These are phyloP conservation scores for Geosiphon pyriformis DNA, from an alignment of 192 early-diverging fungal genomes.

Conservation along the genomic window DNA sequence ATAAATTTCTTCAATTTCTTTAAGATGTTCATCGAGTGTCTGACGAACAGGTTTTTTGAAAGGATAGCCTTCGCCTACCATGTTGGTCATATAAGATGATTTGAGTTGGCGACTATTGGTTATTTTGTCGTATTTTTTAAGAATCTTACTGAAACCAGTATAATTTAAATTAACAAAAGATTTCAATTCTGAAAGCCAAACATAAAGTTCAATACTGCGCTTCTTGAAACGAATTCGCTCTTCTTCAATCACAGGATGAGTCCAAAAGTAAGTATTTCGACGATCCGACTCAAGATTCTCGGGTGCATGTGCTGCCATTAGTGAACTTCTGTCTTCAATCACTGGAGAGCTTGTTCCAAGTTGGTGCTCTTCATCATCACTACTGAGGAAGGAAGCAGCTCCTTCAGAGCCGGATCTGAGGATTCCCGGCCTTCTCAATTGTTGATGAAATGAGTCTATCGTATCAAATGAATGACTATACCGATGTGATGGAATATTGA, in stretches of 20 bases:
- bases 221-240: constrained; percentile 36
- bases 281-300: constrained; percentile 26
- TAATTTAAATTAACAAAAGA: constrained; percentile 85
- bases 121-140: constrained; percentile 98
- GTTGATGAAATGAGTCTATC: constrained; percentile 7
- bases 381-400: neutral
- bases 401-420: neutral
- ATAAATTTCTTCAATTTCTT: constrained; percentile 55
- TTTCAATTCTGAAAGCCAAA: constrained; percentile 77
- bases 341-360: neutral
- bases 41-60: constrained; percentile 61
- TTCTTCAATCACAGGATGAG: constrained; percentile 33
- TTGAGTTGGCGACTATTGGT: constrained; percentile 68
- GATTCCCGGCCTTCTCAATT: neutral
- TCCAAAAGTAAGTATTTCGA: constrained; percentile 30
- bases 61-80: constrained; percentile 61
- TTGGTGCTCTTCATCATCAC: constrained; percentile 17
- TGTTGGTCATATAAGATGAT: constrained; percentile 57
- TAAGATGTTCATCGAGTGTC: constrained; percentile 59
- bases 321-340: too few relatives aligned
- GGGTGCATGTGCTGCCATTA: constrained; percentile 1
- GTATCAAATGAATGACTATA: constrained; percentile 19
- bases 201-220: constrained; percentile 70
- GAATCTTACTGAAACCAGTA: constrained; percentile 90
- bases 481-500: constrained; percentile 24